phyloP scores from a whole-genome alignment of 192 early-diverging fungal genomes.

The Spizellomyces punctatus region DNA sequence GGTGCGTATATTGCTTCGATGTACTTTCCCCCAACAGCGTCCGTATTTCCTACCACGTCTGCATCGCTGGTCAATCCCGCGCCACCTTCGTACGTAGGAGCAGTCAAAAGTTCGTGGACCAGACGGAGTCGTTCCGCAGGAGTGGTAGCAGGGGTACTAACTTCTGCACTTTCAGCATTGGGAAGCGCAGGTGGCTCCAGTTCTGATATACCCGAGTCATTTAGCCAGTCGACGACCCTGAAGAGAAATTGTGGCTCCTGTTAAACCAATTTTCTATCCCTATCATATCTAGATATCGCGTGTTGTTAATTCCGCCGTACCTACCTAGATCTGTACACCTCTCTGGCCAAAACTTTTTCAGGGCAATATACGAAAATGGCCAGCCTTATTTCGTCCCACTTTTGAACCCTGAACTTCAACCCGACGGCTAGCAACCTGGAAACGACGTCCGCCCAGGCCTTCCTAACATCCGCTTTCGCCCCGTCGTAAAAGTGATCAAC shows the following conservation, averaged over 20 bases:
- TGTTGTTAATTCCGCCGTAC: neutral
- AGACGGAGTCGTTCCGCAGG: conserved; percentile 63
- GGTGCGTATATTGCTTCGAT: conserved; percentile 75
- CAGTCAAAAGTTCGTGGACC: conserved; percentile 65
- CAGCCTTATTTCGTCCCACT: conserved; percentile 42
- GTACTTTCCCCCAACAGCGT: conserved; percentile 46
- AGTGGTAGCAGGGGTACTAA: conserved; percentile 27
- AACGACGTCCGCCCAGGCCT: conserved; percentile 58
- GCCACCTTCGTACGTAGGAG: conserved; percentile 58
- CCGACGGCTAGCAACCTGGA: conserved; percentile 58
- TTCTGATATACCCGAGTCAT: conserved; percentile 29
- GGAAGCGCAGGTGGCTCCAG: conserved; percentile 18
- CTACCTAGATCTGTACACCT: conserved; percentile 30
- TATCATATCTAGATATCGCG: neutral
- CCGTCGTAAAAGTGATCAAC: conserved; percentile 2
- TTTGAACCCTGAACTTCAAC: conserved; percentile 66
- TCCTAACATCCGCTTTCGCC: conserved; percentile 18
- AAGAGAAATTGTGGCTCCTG: conserved; percentile 14
- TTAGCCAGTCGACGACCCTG: conserved; percentile 35
- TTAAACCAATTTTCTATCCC: neutral
- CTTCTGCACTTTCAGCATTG: conserved; percentile 35
- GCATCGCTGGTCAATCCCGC: conserved; percentile 49
- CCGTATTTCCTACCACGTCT: conserved; percentile 45
- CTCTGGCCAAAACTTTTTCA: conserved; percentile 23
- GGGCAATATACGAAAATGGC: conserved; percentile 35